Evolutionary conservation across 805 yeast species (phyloP), one percentile per base, ranked within the genome.

Genomic region (Zygoascus ofunaensis): DNA sequence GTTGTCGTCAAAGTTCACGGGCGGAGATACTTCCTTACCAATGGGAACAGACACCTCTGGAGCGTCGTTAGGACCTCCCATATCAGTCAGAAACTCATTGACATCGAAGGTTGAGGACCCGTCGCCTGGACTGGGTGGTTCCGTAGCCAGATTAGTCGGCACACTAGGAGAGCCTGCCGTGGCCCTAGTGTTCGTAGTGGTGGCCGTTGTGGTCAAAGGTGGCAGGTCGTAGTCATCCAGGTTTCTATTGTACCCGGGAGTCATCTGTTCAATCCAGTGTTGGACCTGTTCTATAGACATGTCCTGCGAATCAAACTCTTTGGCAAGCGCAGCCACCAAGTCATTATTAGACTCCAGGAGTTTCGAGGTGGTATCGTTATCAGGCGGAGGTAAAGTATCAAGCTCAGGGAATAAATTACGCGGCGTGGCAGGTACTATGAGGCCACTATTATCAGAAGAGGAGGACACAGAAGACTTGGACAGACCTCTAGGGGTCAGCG

Each of bases 221-320:
- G 30, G 10, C 7, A 26, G 30, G 30, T 26, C 30, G 12, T 8
- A 26, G 12, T 26, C 30, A 37, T 37, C 41, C 32, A 37, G 23
- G 7, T 15, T 30, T 14, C 30, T 34, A 20, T 26, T 26, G 26
- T 43, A 47, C 14, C 43, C 43, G 8, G 54, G 54, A 7, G 34
- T 39, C 12, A 50, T 44, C 37, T 43, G 41, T 12, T 49, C 40
- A 24, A 60, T 49, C 61, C 61, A 58, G 33, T 60, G 61, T 46
- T 60, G 61, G 4, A 60, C 58, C 38, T 55, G 57, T 41, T 57
- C 57, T 14, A 60, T 52, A 1, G 57, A 49, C 34, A 50, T 43
- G 21, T 57, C 61, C 36, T 59, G 63, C 26, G 52, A 37, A 7
- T 54, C 60, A 15, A 60, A 44, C 22, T 55, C 50, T 14, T 45